phyloP scores from a whole-genome alignment of 345 rosid genomes.

The Physaria fendleri region DNA sequence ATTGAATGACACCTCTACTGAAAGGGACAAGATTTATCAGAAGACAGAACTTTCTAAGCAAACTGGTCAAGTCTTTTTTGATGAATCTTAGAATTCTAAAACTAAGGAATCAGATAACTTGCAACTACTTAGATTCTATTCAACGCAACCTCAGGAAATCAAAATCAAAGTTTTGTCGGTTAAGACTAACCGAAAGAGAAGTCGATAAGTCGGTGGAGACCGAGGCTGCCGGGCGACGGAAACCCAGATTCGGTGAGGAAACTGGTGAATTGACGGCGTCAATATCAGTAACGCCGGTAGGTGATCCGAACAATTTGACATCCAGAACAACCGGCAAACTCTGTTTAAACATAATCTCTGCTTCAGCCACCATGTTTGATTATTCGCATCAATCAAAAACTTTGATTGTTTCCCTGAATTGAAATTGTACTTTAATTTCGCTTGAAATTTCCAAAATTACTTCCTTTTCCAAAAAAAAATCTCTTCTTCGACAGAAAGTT shows the following conservation, averaged over 20 bases:
- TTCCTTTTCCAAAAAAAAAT: neutral
- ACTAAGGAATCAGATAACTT: neutral
- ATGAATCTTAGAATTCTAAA: neutral
- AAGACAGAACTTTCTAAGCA: too few species aligned
- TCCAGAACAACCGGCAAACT: constrained; percentile 48
- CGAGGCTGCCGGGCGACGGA: neutral
- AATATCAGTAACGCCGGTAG: neutral
- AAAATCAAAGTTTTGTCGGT: neutral
- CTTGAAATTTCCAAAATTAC: neutral
- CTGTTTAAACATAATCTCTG: constrained; percentile 49
- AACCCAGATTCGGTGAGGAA: neutral
- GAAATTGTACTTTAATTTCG: neutral
- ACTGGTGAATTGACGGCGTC: neutral
- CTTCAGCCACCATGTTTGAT: constrained; percentile 50
- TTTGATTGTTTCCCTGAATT: neutral
- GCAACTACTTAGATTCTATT: too few species aligned
- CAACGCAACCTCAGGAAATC: too few species aligned
- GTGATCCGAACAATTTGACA: constrained; percentile 31
- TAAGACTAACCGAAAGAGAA: neutral
- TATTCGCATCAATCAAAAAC: neutral
- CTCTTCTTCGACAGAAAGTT: constrained; percentile 15
- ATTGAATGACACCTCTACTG: too few species aligned
- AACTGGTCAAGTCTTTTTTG: too few species aligned
- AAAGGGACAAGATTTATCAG: too few species aligned
- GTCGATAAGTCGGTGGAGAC: neutral